These are phyloP conservation scores for Auricularia sp. DNA, from an alignment of 768 basidiomycete genomes.

Conservation along the genomic window DNA sequence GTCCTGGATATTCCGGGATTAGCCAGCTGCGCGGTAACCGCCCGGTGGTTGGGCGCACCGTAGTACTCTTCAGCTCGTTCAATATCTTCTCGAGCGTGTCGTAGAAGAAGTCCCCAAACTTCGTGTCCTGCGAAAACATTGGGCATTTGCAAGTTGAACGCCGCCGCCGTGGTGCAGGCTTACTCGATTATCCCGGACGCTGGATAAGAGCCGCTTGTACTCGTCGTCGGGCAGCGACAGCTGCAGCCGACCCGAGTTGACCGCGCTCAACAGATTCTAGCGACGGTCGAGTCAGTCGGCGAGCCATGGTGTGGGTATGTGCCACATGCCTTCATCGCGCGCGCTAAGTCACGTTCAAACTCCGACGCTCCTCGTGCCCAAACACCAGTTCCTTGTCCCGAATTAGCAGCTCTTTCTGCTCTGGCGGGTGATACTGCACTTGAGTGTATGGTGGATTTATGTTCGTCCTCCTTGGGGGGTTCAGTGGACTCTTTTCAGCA, in stretches of 20 bases:
- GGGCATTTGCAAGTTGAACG: constrained; percentile 5
- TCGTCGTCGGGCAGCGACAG: constrained; percentile 51
- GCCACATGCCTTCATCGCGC: not conserved
- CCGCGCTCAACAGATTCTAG: constrained; percentile 82
- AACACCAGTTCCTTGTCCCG: too few species aligned
- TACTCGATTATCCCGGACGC: constrained; percentile 84
- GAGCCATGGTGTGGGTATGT: not conserved
- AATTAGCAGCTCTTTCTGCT: too few species aligned
- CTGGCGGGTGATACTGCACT: too few species aligned
- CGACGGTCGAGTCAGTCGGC: not conserved
- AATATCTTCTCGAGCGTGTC: constrained; percentile 87
- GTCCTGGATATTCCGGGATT: constrained; percentile 32
- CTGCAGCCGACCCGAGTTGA: constrained; percentile 68
- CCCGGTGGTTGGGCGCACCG: constrained; percentile 36
- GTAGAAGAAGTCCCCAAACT: constrained; percentile 81
- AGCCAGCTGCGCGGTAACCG: constrained; percentile 15
- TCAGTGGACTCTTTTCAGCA: too few species aligned
- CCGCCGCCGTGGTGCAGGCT: constrained; percentile 24
- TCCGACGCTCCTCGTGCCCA: not conserved
- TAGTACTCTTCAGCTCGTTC: constrained; percentile 66
- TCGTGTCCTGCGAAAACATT: constrained; percentile 40
- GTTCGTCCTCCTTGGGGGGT: too few species aligned
- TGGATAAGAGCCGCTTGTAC: constrained; percentile 69
- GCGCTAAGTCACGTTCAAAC: not conserved
- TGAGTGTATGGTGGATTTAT: too few species aligned